phyloP scores from a whole-genome alignment of 129 eudicot genomes.

The Rutidosis leptorrhynchoides region DNA sequence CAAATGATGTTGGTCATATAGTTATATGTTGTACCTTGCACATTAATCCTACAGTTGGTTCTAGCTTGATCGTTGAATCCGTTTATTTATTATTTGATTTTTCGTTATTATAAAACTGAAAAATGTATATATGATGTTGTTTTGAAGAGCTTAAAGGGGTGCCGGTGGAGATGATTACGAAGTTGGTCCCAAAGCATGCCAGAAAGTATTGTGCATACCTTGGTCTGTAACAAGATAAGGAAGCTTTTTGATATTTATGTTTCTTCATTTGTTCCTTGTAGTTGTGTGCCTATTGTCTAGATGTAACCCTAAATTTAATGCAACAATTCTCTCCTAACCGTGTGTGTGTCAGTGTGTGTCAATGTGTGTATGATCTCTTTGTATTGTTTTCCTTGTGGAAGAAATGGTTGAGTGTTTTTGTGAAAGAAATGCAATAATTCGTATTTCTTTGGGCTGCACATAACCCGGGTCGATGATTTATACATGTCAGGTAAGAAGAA shows the following conservation, averaged over 20 bases:
- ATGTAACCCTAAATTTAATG: slow-evolving; percentile 23
- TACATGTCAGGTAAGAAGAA: too few species aligned
- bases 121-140: slow-evolving; percentile 1
- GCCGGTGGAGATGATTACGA: slow-evolving; percentile 50
- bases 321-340: slow-evolving; percentile 13
- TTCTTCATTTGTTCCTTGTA: slow-evolving; percentile 30
- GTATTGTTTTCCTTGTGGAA: too few species aligned
- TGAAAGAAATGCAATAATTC: too few species aligned
- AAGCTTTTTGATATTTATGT: slow-evolving; percentile 24
- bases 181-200: slow-evolving; percentile 66
- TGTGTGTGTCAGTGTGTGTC: too few species aligned
- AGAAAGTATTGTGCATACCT: slow-evolving; percentile 71
- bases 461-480: too few species aligned
- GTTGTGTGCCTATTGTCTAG: slow-evolving; percentile 28
- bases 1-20: too few species aligned
- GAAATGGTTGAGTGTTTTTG: too few species aligned
- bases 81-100: neutral
- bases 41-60: slow-evolving; percentile 43
- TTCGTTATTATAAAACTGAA: slow-evolving; percentile 11
- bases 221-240: slow-evolving; percentile 22
- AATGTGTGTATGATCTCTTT: neutral
- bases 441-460: too few species aligned
- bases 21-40: too few species aligned
- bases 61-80: neutral
- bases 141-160: slow-evolving; percentile 69